These are phyloP conservation scores for Onygena corvina DNA, from an alignment of 2,329 filamentous ascomycete species.

Conservation along the genomic window DNA sequence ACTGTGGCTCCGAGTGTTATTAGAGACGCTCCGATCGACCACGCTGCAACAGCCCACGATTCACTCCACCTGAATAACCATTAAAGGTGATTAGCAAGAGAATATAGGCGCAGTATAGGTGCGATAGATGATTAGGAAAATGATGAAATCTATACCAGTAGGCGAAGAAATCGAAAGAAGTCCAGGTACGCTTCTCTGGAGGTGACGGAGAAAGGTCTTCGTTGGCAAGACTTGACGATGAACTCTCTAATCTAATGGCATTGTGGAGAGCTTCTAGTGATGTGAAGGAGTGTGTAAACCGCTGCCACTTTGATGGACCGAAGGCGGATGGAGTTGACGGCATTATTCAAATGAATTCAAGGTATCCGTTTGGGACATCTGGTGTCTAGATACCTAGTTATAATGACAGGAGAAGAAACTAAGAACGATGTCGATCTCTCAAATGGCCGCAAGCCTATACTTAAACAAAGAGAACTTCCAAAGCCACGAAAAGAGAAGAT, in stretches of 20 bases:
- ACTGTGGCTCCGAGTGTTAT: constrained; percentile 18
- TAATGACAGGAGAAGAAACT: background rate
- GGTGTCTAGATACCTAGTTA: too few species aligned
- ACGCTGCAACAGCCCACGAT: constrained; percentile 19
- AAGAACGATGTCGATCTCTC: background rate
- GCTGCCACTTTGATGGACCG: constrained; percentile 10
- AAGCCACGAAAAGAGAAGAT: background rate
- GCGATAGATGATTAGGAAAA: background rate
- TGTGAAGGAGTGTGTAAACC: constrained; percentile 12
- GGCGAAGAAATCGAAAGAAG: constrained; percentile 18
- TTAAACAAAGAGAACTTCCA: background rate
- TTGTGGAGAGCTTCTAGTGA: constrained; percentile 15
- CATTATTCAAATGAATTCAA: background rate
- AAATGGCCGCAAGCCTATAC: background rate
- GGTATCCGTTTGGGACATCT: background rate
- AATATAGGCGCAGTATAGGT: background rate
- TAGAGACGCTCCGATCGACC: constrained; percentile 18
- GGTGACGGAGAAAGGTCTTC: constrained; percentile 19
- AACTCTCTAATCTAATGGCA: constrained; percentile 14
- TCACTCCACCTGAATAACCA: constrained; percentile 17
- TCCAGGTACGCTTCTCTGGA: constrained; percentile 18
- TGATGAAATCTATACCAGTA: constrained; percentile 15
- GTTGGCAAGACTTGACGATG: constrained; percentile 17
- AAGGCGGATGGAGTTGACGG: background rate
- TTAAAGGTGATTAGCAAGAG: background rate